phyloP scores from a whole-genome alignment of 2,329 filamentous ascomycete species.

The Penicillium vulpinum region DNA sequence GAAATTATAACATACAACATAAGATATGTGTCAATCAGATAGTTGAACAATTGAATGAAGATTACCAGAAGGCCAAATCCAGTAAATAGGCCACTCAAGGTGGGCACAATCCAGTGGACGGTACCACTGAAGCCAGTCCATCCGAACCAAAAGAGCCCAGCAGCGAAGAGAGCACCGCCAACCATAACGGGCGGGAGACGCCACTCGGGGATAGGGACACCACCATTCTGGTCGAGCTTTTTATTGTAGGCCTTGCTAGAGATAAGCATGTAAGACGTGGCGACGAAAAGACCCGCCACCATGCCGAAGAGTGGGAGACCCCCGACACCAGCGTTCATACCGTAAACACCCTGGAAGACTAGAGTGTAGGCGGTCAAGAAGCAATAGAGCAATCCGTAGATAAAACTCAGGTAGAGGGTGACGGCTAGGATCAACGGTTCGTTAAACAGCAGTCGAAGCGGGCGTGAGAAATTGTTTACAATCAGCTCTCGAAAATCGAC shows the following conservation, averaged over 20 bases:
- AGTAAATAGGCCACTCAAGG: constrained; percentile 52
- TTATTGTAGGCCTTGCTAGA: constrained; percentile 51
- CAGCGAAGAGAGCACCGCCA: constrained; percentile 55
- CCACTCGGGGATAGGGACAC: constrained; percentile 59
- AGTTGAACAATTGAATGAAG: constrained; percentile 60
- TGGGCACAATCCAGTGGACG: constrained; percentile 44
- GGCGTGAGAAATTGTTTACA: constrained; percentile 54
- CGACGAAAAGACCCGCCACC: constrained; percentile 70
- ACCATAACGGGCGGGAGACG: constrained; percentile 56
- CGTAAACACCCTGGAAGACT: constrained; percentile 57
- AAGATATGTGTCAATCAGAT: constrained; percentile 60
- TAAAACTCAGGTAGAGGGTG: constrained; percentile 42
- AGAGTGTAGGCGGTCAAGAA: constrained; percentile 41
- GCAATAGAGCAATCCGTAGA: constrained; percentile 38
- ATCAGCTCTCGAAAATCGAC: constrained; percentile 53
- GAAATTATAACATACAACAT: constrained; percentile 47
- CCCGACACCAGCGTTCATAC: constrained; percentile 66
- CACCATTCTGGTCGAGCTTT: constrained; percentile 58
- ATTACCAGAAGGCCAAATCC: constrained; percentile 60
- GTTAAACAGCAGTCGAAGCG: constrained; percentile 46
- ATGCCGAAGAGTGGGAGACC: constrained; percentile 85
- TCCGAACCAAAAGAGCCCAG: constrained; percentile 74
- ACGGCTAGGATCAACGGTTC: constrained; percentile 47
- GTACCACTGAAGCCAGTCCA: constrained; percentile 61
- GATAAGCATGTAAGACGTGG: constrained; percentile 57